Conservation (phyloP, 2,329 filamentous ascomycete species). For the Penicillium sp. region DNA sequence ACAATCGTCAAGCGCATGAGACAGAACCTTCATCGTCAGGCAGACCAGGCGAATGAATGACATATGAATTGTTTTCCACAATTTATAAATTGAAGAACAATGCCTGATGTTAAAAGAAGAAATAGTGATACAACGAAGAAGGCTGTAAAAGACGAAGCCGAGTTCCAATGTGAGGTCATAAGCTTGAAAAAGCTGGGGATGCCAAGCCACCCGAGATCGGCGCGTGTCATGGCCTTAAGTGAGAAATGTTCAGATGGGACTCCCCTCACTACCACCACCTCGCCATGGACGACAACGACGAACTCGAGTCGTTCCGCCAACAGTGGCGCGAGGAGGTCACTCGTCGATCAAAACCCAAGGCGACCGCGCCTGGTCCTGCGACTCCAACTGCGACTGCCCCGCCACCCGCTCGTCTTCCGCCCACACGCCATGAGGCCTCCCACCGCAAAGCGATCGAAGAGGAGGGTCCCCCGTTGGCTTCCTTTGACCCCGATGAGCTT, state of each 20-base stretch:
- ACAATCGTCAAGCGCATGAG: no score
- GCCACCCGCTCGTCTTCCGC: conserved; percentile 33
- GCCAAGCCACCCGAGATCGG: background rate
- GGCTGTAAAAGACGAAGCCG: no score
- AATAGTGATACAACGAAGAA: no score
- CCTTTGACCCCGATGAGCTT: conserved; percentile 31
- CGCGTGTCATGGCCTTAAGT: background rate
- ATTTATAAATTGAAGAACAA: no score
- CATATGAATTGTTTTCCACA: no score
- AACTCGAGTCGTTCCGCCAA: conserved; percentile 80
- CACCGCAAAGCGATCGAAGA: conserved; percentile 41
- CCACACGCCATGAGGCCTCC: conserved; percentile 39
- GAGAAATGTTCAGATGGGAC: background rate
- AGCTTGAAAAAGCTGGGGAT: background rate
- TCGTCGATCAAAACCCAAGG: conserved; percentile 41
- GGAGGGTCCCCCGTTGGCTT: conserved; percentile 25
- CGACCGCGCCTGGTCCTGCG: conserved; percentile 14
- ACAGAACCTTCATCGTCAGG: no score
- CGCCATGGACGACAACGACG: conserved; percentile 54
- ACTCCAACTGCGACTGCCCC: conserved; percentile 16
- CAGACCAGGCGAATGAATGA: no score
- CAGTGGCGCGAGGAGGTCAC: conserved; percentile 82
- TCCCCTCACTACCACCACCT: background rate
- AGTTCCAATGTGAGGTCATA: no score
- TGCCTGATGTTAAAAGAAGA: no score